Conservation (phyloP, 2,329 filamentous ascomycete genomes). For the Colletotrichum eleusines region DNA sequence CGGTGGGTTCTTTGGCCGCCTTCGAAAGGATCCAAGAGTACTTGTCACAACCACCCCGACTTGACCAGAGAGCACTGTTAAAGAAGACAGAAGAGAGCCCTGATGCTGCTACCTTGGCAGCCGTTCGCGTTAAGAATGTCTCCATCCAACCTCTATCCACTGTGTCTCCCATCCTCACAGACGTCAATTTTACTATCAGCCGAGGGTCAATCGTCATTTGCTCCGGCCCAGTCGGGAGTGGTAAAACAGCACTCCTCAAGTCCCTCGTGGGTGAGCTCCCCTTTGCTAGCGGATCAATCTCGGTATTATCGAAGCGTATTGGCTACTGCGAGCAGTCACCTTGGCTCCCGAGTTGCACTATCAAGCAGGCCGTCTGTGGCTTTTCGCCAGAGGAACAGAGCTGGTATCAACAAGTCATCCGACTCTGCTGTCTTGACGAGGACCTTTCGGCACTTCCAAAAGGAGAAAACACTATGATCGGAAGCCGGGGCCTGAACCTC, state of each 20-base stretch:
- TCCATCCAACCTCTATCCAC: background rate
- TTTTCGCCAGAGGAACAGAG: slow-evolving; percentile 42
- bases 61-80: slow-evolving; percentile 5
- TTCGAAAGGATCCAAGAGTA: slow-evolving; percentile 44
- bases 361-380: slow-evolving; percentile 44
- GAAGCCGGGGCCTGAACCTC: slow-evolving; percentile 42
- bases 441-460: slow-evolving; percentile 43
- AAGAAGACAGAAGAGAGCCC: background rate
- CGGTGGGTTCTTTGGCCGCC: slow-evolving; percentile 36
- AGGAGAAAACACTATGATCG: slow-evolving; percentile 36
- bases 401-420: slow-evolving; percentile 50
- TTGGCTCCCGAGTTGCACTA: slow-evolving; percentile 42
- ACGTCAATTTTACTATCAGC: background rate
- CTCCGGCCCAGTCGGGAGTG: slow-evolving; percentile 36
- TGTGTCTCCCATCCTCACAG: background rate
- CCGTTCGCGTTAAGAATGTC: background rate
- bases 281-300: background rate
- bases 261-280: slow-evolving; percentile 44
- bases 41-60: slow-evolving; percentile 23
- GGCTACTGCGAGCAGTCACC: slow-evolving; percentile 43
- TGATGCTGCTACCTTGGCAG: background rate
- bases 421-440: slow-evolving; percentile 41
- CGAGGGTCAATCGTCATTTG: slow-evolving; percentile 15
- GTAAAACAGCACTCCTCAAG: slow-evolving; percentile 43
- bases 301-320: slow-evolving; percentile 31